A percentile compares a stretch with the other conserved stretches of the same genome.
These are phyloP conservation scores for Chamaecrista fasciculata DNA, from an alignment of 306 rosid genomes.

Conservation along the genomic window DNA sequence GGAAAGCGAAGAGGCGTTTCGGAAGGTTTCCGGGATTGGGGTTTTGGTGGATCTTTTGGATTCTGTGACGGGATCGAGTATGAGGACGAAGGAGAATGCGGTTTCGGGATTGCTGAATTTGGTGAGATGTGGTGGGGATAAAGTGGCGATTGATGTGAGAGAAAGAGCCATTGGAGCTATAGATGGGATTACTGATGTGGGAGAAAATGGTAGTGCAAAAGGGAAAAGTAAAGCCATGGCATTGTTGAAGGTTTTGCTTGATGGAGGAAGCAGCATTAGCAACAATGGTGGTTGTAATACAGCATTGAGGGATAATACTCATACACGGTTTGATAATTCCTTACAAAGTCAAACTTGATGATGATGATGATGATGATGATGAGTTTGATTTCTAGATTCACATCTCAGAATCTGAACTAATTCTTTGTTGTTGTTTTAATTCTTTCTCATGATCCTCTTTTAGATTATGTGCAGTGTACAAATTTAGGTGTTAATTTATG, in stretches of 20 bases:
- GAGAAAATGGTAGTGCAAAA: conserved; percentile 51
- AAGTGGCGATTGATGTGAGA: conserved; percentile 41
- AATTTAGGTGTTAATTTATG: neutral
- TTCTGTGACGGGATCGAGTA: conserved; percentile 44
- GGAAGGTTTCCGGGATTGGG: conserved; percentile 48
- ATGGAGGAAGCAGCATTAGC: conserved; percentile 20
- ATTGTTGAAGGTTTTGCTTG: conserved; percentile 46
- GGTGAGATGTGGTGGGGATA: conserved; percentile 43
- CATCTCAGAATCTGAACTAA: too few relatives aligned
- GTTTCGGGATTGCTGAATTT: conserved; percentile 63
- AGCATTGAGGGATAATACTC: conserved; percentile 17
- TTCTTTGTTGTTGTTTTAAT: too few relatives aligned
- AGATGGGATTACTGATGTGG: conserved; percentile 56
- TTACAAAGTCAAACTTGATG: conserved; percentile 31
- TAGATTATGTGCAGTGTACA: conserved; percentile 18
- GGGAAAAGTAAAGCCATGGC: conserved; percentile 59
- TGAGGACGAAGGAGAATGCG: conserved; percentile 74
- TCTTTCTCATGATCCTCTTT: too few relatives aligned
- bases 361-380: neutral
- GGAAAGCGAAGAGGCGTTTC: conserved; percentile 65
- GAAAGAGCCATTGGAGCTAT: conserved; percentile 29
- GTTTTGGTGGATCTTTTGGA: conserved; percentile 52
- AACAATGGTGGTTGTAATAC: too few relatives aligned
- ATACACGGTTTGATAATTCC: conserved; percentile 38
- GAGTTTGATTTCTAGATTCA: too few relatives aligned